Evolutionary conservation across 768 basidiomycete species (phyloP).

Genomic region (Infundibulicybe gibba): DNA sequence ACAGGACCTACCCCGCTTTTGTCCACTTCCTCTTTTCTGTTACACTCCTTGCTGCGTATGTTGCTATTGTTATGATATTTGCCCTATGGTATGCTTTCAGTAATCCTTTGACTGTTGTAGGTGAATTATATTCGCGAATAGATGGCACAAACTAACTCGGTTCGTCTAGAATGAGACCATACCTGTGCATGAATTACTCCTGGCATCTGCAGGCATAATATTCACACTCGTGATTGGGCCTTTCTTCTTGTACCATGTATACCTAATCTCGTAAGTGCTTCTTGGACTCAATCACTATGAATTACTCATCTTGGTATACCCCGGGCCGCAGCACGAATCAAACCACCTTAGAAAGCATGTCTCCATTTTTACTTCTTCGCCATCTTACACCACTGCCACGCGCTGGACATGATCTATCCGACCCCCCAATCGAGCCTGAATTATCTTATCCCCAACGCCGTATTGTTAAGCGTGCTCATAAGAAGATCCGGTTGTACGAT

Average conservation of each 20-base stretch:
- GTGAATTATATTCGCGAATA: conserved; percentile 16
- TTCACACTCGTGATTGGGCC: conserved; percentile 70
- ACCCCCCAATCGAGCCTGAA: conserved; percentile 72
- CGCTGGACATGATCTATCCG: conserved; percentile 49
- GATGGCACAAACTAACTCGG: not conserved
- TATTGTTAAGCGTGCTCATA: conserved; percentile 62
- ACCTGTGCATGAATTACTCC: conserved; percentile 67
- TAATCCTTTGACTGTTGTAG: conserved; percentile 59
- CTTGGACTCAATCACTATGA: too few relatives aligned
- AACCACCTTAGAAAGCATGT: conserved; percentile 77
- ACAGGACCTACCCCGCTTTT: conserved; percentile 82
- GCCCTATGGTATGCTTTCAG: conserved; percentile 65
- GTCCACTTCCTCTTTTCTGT: conserved; percentile 70
- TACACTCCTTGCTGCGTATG: conserved; percentile 60
- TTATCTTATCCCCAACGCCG: conserved; percentile 61
- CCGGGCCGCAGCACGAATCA: too few relatives aligned
- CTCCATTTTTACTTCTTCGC: conserved; percentile 71
- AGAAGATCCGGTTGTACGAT: conserved; percentile 61
- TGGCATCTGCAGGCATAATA: conserved; percentile 55
- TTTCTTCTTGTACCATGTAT: conserved; percentile 73
- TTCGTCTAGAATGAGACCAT: conserved; percentile 51
- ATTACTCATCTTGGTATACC: too few relatives aligned
- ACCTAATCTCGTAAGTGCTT: conserved; percentile 66
- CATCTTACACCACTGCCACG: conserved; percentile 62
- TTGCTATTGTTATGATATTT: conserved; percentile 46